Conservation (phyloP, 257 asterid species). For the Petrea volubilis region DNA sequence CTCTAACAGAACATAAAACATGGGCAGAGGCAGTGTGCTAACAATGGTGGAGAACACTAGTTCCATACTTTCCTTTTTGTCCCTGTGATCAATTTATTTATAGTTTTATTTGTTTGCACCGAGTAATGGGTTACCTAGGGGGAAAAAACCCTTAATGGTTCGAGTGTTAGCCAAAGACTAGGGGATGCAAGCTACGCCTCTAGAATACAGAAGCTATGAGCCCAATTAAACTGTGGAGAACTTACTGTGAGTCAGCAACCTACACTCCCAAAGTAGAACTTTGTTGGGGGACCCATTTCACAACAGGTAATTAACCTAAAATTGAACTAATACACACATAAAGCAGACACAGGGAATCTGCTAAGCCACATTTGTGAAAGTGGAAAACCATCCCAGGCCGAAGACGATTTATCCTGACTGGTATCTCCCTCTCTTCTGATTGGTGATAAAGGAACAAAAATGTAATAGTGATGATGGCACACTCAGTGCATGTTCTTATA, state of each 20-base stretch:
- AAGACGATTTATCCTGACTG: background rate
- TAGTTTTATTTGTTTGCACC: background rate
- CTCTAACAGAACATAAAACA: background rate
- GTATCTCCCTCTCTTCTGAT: background rate
- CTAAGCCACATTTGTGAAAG: background rate
- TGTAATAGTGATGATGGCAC: background rate
- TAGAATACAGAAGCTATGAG: background rate
- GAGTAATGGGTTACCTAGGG: background rate
- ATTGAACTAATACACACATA: background rate
- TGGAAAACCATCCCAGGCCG: background rate
- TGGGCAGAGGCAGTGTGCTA: background rate
- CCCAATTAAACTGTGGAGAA: background rate
- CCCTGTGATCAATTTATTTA: background rate
- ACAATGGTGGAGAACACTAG: background rate
- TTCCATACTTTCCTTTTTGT: background rate
- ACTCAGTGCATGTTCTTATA: no score
- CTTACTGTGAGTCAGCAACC: background rate
- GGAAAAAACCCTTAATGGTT: background rate
- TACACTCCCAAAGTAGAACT: background rate
- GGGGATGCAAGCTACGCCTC: slow-evolving; percentile 5
- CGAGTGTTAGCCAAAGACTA: background rate
- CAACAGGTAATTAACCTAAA: background rate
- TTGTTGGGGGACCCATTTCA: background rate
- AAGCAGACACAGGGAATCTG: background rate
- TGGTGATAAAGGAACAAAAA: background rate